A percentile compares a stretch with the other conserved stretches of the same genome.
These are phyloP conservation scores for Catunica adiposa DNA, from an alignment of 2,329 filamentous ascomycete species.

Conservation along the genomic window DNA sequence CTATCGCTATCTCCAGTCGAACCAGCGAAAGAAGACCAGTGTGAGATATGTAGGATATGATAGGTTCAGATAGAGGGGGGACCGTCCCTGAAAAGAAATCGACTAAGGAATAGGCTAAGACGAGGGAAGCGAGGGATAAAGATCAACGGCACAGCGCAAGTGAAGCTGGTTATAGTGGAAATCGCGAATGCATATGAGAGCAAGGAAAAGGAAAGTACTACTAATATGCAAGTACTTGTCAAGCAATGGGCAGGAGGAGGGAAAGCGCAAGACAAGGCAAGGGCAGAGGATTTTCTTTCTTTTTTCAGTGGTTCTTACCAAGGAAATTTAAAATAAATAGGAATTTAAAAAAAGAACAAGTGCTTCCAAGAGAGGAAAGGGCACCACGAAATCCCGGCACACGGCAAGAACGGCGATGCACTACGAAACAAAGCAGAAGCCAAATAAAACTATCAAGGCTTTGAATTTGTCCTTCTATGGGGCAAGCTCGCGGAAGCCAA, in stretches of 20 bases:
- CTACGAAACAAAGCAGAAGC: neutral
- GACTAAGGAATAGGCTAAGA: neutral
- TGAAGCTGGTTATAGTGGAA: neutral
- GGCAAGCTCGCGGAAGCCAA: too few species aligned
- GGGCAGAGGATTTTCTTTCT: neutral
- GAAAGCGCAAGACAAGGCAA: neutral
- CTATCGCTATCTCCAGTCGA: constrained; percentile 2
- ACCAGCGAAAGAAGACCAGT: constrained; percentile 4
- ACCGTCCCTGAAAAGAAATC: too few species aligned
- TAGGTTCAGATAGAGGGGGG: too few species aligned
- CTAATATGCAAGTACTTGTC: neutral
- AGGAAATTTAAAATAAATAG: neutral
- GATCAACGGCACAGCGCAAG: neutral
- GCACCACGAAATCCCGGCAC: neutral
- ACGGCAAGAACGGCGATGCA: neutral
- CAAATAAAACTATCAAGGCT: neutral
- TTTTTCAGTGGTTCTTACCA: too few species aligned
- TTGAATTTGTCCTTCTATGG: too few species aligned
- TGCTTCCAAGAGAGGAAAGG: neutral
- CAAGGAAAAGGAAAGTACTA: constrained; percentile 5
- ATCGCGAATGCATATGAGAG: neutral
- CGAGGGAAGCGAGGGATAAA: neutral
- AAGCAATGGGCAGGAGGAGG: neutral
- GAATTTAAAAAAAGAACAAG: neutral
- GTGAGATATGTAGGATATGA: neutral